These are phyloP conservation scores for Solanum medicagineum DNA, from an alignment of 257 asterid genomes.

Conservation along the genomic window DNA sequence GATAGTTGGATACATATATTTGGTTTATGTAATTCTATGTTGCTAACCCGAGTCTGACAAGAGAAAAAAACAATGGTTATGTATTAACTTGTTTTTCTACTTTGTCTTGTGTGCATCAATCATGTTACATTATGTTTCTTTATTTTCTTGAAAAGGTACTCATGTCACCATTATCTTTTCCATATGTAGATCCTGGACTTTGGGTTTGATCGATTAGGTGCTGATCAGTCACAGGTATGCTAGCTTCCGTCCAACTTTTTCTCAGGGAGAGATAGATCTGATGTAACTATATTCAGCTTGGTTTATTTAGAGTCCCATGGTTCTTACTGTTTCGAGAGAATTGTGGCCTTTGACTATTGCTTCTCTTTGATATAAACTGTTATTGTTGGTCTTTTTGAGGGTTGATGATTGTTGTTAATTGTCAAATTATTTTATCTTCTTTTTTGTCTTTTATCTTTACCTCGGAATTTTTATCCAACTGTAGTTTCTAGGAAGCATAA, in stretches of 20 bases:
- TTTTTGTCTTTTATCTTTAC: background rate
- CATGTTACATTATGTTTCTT: background rate
- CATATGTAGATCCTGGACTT: slow-evolving; percentile 78
- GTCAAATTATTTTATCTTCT: background rate
- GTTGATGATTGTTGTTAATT: background rate
- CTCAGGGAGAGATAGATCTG: background rate
- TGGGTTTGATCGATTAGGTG: slow-evolving; percentile 94
- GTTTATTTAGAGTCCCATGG: background rate
- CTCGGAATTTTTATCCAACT: background rate
- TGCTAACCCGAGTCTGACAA: background rate
- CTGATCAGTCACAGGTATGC: slow-evolving; percentile 83
- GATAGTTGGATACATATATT: background rate
- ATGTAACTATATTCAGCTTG: background rate
- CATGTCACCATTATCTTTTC: slow-evolving; percentile 17
- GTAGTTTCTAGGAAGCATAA: background rate
- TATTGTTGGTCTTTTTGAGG: background rate
- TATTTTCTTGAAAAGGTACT: background rate
- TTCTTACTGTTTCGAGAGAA: background rate
- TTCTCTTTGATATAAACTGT: background rate
- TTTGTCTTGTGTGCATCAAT: background rate
- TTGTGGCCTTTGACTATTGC: background rate
- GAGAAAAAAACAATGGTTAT: background rate
- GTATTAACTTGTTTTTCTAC: background rate
- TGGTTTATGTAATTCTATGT: background rate
- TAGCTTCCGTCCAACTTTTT: background rate